Base-by-base conservation (phyloP, 148 eudicot species). In the Simmondsia chinensis region DNA sequence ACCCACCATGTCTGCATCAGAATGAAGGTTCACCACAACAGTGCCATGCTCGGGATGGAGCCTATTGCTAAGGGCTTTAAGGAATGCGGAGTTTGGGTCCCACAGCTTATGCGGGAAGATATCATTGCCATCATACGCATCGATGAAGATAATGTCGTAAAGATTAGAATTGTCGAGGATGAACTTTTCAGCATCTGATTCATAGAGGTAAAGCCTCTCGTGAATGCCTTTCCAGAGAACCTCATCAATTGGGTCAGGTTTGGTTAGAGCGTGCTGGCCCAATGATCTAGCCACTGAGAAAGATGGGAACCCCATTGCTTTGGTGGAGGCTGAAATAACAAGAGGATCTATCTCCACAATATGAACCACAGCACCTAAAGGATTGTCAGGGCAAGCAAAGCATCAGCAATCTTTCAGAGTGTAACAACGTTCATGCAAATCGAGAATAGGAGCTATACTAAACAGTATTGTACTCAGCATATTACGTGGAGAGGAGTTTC, bases 301-400 rank as follows among this genome's bases (percentile, higher is more conserved):
- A 19, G 85, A 63, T 2, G 97, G 97, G 59, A 89, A 89, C 4
- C 95, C 97, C 95, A 89, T 89, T 43, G 82, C 93, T 61, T 68
- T 47, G 31, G 58, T 65, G 15, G 97, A 89, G 35, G 97, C 81
- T 27, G 87, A 69, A 33, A 84, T 78, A 20, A 89, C 97, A 42
- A 84, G 54, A 40, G 97, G 97, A 35, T 89, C 97, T 16, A 89
- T 84, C 56, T 89, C 97, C 15, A 81, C 87, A 33, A 81, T 60
- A 85, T 84, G 74, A 51, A 84, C 56, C 34, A 58, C 38, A 46
- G 93, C 94, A 69, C 95, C 97, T 89, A 74, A 20, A 50, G n/a
- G 26, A 33, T 14, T 11, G n/a, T 8, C 20, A 10, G 22, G 39
- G 23, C 46, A 46, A 26, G 33, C 7, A 39, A 42, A 57, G 17